Evolutionary conservation across 164 flowering plant genomes (phyloP), one percentile per base, ranked within the genome.

Genomic region (Berberis vulgaris): DNA sequence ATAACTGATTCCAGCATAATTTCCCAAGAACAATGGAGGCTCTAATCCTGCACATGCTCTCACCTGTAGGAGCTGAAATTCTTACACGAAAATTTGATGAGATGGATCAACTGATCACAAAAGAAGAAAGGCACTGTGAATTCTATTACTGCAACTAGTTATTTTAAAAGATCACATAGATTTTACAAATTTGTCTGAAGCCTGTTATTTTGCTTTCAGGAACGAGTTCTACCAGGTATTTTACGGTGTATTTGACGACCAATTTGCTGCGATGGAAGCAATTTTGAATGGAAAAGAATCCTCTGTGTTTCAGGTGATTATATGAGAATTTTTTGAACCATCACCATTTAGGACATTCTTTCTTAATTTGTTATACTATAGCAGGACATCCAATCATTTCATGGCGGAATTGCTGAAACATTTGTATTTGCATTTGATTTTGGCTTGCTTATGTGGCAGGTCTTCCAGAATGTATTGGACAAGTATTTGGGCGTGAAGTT

Each of bases 21-120:
- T 95, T 95, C 68, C 99, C 97, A 10, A 91, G 96, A 79, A 89
- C 97, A 57, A 74, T 91, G 76, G 98, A 95, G 77, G 88, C 85
- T 69, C 76, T 89, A 41, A 71, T 95, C 60, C 69, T 89, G 71
- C 97, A 91, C 75, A 64, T 78, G 74, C 97, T 95, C 70, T 83
- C 99, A 61, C 97, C 99, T 58, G 79, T 83, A 41, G 97, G 85
- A 7, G 87, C 96, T 38, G 99, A 95, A 77, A 88, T 86, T 10
- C 91, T 95, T 58, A 89, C 99, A 49, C 72, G 82, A 43, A 95
- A 89, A 68, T 89, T 91, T 81, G 98, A 95, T 69, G 91, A 89
- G 76, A 80, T 91, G 82, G 99, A 91, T 79, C 72, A 73, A 65
- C 66, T 61, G 63, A 72, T 57, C 54, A 46, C 76, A 44, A 84